Evolutionary conservation across 129 eudicot genomes (phyloP), one percentile per base, ranked within the genome.

Genomic region (Arctium minus): DNA sequence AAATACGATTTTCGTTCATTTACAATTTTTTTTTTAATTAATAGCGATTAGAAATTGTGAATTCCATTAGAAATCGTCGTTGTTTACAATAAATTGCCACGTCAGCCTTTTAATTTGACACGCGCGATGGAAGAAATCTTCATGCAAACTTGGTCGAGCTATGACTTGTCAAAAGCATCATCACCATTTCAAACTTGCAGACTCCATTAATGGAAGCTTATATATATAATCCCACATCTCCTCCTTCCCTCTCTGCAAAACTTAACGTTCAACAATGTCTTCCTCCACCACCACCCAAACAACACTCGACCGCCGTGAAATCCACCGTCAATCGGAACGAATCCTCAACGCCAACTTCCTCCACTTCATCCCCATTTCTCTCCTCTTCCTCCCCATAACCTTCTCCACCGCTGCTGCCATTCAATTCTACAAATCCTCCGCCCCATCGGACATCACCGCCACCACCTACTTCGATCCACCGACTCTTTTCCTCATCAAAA

Each of bases 311-410:
- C 87, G 87, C 65, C 27, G 70, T 37, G 81, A 78, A 17, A 79
- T 90, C 15, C 77, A 88, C 76, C 69, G 83, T 17, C 88, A 87
- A 81, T 75, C 97, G n/a, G 35, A 56, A 53, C 81, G 79, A 40
- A 83, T 90, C 38, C 71, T 92, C 81, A 77, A 64, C 82, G 80
- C 89, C 69, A 83, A 90, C 88, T 64, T 87, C 11, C 87, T 87
- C 82, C 98, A 89, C 77, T 93, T 91, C 94, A 50, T 83, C 37
- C 82, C 87, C 78, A 88, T 93, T 73, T 85, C 98, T 8, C 67
- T 87, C 87, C 89, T 88, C 83, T 91, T 91, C 74, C 76, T 93
- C 82, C 96, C 96, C 37, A 74, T 88, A 39, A 86, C 92, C 50
- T 76, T 89, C 86, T 72, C 74, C 78, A 71, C 86, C 81, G 36